These are phyloP conservation scores for Tylopilus cervinicoccineus DNA, from an alignment of 768 basidiomycete species.

Conservation along the genomic window DNA sequence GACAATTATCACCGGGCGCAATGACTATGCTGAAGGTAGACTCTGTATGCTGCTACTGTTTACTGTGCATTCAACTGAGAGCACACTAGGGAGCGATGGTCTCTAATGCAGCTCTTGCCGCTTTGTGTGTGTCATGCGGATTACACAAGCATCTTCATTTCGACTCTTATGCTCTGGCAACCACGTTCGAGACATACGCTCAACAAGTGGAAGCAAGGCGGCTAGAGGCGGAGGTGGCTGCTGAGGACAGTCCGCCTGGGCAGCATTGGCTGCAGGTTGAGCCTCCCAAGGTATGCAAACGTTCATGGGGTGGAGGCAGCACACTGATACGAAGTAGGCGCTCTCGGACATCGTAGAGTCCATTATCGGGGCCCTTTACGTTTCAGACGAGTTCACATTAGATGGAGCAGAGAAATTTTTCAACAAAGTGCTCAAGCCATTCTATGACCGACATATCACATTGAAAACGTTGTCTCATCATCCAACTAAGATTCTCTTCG, in stretches of 20 bases:
- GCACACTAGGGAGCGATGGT: constrained; percentile 73
- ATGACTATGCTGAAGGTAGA: constrained; percentile 73
- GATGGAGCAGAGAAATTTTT: constrained; percentile 63
- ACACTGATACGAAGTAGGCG: constrained; percentile 38
- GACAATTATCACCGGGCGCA: constrained; percentile 66
- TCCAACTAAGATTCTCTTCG: constrained; percentile 72
- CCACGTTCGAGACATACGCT: constrained; percentile 51
- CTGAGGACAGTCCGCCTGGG: constrained; percentile 50
- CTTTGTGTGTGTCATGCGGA: constrained; percentile 67
- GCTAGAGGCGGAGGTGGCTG: constrained; percentile 45
- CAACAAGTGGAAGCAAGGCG: constrained; percentile 43
- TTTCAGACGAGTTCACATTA: constrained; percentile 68
- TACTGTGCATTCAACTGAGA: not conserved
- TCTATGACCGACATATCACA: constrained; percentile 73
- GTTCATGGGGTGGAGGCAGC: not conserved
- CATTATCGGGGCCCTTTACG: constrained; percentile 71
- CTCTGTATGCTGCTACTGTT: not conserved
- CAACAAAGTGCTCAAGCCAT: constrained; percentile 65
- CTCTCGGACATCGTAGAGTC: constrained; percentile 82
- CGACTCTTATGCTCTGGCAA: constrained; percentile 50
- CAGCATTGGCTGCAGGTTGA: constrained; percentile 80
- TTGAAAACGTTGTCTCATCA: constrained; percentile 71
- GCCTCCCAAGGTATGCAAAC: constrained; percentile 62
- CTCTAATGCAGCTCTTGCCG: constrained; percentile 72
- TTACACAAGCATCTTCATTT: constrained; percentile 59